phyloP scores from a whole-genome alignment of 257 asterid species.

The Gentiana macrophylla region DNA sequence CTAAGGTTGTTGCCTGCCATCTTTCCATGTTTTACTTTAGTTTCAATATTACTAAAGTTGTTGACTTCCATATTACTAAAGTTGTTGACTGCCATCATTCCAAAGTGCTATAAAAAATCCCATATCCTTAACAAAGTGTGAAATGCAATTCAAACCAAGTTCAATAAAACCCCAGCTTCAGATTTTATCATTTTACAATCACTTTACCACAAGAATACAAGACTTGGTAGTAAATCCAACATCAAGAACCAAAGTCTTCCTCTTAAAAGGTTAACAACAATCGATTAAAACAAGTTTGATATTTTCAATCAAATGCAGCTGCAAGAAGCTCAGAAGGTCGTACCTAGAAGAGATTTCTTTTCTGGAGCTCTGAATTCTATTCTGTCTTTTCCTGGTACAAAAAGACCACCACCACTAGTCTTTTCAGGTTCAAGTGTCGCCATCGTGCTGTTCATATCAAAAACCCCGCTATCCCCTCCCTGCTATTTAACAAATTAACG shows the following conservation, averaged over 20 bases:
- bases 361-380: conserved; percentile 52
- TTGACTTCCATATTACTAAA: no score
- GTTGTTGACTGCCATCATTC: no score
- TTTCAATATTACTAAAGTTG: no score
- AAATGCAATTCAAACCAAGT: no score
- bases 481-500: conserved; percentile 8
- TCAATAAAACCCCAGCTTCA: no score
- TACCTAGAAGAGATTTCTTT: conserved; percentile 72
- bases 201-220: neutral
- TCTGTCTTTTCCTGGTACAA: conserved; percentile 53
- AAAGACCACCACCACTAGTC: conserved; percentile 47
- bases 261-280: neutral
- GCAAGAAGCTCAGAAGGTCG: neutral
- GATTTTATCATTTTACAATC: no score
- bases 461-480: conserved; percentile 16
- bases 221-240: neutral
- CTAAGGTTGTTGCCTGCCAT: no score
- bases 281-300: neutral
- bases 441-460: conserved; percentile 38
- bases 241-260: no score
- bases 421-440: conserved; percentile 58
- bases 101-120: no score
- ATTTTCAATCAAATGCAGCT: neutral
- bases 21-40: no score
- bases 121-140: no score